Base-by-base conservation (phyloP, 1,284 basidiomycete species). In the Pseudozyma flocculosa region DNA sequence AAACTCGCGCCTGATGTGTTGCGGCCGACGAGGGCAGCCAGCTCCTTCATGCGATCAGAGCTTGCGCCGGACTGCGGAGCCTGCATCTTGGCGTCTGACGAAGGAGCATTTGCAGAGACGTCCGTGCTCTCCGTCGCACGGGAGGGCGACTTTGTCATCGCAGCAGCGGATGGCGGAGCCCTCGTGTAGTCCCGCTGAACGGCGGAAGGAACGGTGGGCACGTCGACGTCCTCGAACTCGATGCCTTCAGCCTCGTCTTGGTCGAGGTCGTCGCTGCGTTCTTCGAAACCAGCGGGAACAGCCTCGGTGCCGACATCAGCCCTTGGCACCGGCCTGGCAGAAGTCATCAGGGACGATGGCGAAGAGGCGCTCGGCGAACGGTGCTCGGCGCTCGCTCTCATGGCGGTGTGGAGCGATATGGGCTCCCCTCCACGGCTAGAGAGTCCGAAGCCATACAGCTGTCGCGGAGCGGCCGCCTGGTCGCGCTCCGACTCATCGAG, bases 241-340 rank as follows among this genome's bases (percentile, higher is more conserved):
- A 63, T 55, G n/a, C 59, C 52, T 38, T 68, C 50, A 37, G 65
- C 58, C 41, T 66, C 61, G 22, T 62, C 54, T 19, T 53, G 50
- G 41, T 56, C 43, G 14, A 57, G 32, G 9, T 63, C 59, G 14
- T 44, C 37, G 11, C 49, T 19, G 17, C 30, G 10, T 21, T 26
- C 11, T 30, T 47, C 37, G 43, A 43, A 10, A n/a, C n/a, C n/a
- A n/a, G n/a, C n/a, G n/a, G n/a, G n/a, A n/a, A n/a, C n/a, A n/a
- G n/a, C n/a, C n/a, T n/a, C n/a, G n/a, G n/a, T n/a, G n/a, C n/a
- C n/a, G n/a, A n/a, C n/a, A n/a, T n/a, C n/a, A n/a, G n/a, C n/a
- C n/a, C n/a, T n/a, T n/a, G n/a, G n/a, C n/a, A n/a, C n/a, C n/a
- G n/a, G n/a, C n/a, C n/a, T n/a, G n/a, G n/a, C n/a, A n/a, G n/a